Evolutionary conservation across 2,329 filamentous ascomycete species (phyloP).

Genomic region (Sphaerulina vaccinii): DNA sequence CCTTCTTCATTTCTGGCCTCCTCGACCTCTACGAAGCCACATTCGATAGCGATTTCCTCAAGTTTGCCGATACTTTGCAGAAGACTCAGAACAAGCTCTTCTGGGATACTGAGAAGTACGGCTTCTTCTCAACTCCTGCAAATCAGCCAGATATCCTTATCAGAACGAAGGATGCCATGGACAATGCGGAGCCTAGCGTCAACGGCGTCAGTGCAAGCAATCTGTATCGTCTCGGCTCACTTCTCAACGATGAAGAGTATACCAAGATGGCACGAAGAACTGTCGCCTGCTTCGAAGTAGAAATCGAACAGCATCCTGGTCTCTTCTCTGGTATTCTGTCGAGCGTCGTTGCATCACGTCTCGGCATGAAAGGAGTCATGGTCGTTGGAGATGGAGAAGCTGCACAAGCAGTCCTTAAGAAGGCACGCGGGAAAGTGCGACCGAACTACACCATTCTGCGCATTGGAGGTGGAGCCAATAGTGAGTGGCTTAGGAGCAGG

Average conservation of each 20-base stretch:
- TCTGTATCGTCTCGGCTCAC: conserved; percentile 72
- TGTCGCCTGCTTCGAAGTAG: conserved; percentile 81
- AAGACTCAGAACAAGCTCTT: conserved; percentile 73
- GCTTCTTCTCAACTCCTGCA: conserved; percentile 70
- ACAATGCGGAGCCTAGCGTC: conserved; percentile 83
- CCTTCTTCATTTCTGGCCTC: conserved; percentile 79
- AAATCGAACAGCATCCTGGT: conserved; percentile 90
- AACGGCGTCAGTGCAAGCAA: conserved; percentile 87
- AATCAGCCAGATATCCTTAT: conserved; percentile 70
- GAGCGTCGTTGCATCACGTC: conserved; percentile 68
- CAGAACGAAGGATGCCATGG: conserved; percentile 91
- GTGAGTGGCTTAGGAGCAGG: conserved; percentile 52
- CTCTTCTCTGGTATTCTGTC: conserved; percentile 80
- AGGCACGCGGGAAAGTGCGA: conserved; percentile 41
- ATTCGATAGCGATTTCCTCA: conserved; percentile 69
- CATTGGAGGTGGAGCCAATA: conserved; percentile 38
- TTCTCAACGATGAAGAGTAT: conserved; percentile 67
- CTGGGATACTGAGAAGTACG: conserved; percentile 62
- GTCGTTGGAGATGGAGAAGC: conserved; percentile 51
- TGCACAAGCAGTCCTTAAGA: conserved; percentile 43
- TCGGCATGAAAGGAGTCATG: conserved; percentile 65
- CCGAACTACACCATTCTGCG: conserved; percentile 41
- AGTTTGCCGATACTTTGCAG: conserved; percentile 81
- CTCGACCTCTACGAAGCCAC: conserved; percentile 83
- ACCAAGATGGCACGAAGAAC: conserved; percentile 67